A percentile compares a stretch with the other conserved stretches of the same genome.
Evolutionary conservation across 164 flowering plant species (phyloP).

Genomic region (Nymphaea thermarum): DNA sequence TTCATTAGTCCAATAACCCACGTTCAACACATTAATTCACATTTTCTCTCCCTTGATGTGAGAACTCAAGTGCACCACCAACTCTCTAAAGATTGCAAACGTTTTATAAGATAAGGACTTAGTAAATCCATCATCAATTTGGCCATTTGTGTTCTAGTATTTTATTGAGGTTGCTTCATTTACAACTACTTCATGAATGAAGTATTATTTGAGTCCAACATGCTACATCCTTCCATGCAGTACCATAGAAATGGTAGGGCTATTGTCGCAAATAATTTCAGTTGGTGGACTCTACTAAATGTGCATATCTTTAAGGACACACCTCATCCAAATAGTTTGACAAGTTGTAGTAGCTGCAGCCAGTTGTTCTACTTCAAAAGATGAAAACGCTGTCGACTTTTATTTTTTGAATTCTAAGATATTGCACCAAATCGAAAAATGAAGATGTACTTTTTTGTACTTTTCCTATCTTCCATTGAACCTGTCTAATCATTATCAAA

Average conservation of each 20-base stretch:
- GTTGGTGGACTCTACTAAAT: neutral
- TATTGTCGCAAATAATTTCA: conserved; percentile 1
- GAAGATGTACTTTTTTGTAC: neutral
- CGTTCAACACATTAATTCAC: too few relatives aligned
- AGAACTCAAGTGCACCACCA: too few relatives aligned
- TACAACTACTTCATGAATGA: too few relatives aligned
- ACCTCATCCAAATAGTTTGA: conserved; percentile 1
- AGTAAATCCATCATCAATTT: too few relatives aligned
- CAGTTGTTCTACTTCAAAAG: neutral
- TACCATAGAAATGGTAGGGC: neutral
- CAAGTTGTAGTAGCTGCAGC: neutral
- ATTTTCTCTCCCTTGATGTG: too few relatives aligned
- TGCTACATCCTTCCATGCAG: neutral
- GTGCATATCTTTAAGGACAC: neutral
- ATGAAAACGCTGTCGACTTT: neutral
- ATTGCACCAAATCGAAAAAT: neutral
- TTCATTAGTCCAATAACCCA: too few relatives aligned
- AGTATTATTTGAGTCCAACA: too few relatives aligned
- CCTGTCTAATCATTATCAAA: neutral
- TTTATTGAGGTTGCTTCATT: too few relatives aligned
- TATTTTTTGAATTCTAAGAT: conserved; percentile 2
- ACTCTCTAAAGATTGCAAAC: too few relatives aligned
- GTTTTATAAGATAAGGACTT: too few relatives aligned
- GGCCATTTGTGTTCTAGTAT: too few relatives aligned
- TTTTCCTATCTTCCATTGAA: neutral